phyloP scores from a whole-genome alignment of 257 asterid genomes.

The Salvia rosmarinus region DNA sequence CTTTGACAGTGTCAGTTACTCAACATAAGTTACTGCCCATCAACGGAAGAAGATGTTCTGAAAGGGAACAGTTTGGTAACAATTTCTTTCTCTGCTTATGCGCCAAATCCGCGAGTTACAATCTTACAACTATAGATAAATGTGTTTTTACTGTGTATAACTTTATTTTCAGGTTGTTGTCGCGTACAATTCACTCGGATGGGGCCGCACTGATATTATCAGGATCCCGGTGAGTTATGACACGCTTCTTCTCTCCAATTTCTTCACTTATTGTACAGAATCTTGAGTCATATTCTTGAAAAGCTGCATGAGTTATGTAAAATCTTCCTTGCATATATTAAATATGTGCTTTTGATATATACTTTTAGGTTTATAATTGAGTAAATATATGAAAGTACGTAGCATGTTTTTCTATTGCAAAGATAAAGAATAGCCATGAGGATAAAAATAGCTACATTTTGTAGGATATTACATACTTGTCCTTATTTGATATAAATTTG shows the following conservation, averaged over 20 bases:
- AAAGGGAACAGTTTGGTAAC: constrained; percentile 72
- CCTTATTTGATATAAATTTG: no score
- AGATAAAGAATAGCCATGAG: no score
- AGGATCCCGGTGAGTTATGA: constrained; percentile 67
- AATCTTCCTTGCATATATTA: no score
- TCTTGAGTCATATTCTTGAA: constrained; percentile 10
- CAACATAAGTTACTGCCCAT: constrained; percentile 81
- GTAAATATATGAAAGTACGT: no score
- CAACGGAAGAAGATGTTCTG: constrained; percentile 69
- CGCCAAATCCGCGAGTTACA: constrained; percentile 8
- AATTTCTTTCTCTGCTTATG: constrained; percentile 19
- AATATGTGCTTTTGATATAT: no score
- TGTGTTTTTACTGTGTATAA: neutral
- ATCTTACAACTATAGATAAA: constrained; percentile 3
- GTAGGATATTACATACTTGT: no score
- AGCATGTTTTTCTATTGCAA: no score
- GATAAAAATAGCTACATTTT: no score
- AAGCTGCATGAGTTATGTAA: no score
- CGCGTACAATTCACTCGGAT: constrained; percentile 86
- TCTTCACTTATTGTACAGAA: constrained; percentile 7
- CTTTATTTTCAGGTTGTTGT: constrained; percentile 62
- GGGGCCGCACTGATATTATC: constrained; percentile 72
- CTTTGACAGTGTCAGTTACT: constrained; percentile 73
- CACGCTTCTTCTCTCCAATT: constrained; percentile 22
- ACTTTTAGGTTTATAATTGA: no score